A percentile compares a stretch with the other conserved stretches of the same genome.
These are phyloP conservation scores for Escallonia rubra DNA, from an alignment of 129 eudicot species.

Conservation along the genomic window DNA sequence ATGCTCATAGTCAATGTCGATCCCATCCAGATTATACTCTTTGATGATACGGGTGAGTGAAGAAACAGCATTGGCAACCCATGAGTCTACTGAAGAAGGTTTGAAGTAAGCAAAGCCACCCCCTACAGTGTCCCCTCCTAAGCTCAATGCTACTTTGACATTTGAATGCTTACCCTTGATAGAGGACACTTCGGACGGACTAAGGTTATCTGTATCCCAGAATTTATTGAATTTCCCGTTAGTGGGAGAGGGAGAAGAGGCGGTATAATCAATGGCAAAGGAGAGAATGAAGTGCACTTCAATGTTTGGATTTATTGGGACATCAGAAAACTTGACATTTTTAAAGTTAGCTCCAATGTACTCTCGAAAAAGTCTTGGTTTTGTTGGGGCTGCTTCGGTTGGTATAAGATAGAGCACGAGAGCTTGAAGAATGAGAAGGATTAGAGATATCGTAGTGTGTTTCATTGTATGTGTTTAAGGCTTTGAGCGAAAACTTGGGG, in stretches of 20 bases:
- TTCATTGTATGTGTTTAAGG: background rate
- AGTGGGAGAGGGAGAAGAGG: slow-evolving; percentile 24
- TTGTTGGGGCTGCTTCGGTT: background rate
- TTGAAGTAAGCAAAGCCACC: slow-evolving; percentile 21
- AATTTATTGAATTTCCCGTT: slow-evolving; percentile 35
- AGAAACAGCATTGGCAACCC: slow-evolving; percentile 28
- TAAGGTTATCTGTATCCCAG: slow-evolving; percentile 37
- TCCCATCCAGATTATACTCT: slow-evolving; percentile 19
- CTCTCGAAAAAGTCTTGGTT: slow-evolving; percentile 28
- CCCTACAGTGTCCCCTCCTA: slow-evolving; percentile 46
- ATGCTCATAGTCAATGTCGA: slow-evolving; percentile 33
- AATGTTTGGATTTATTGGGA: slow-evolving; percentile 35
- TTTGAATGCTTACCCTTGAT: slow-evolving; percentile 32
- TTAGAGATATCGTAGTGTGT: background rate
- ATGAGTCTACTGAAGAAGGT: slow-evolving; percentile 17
- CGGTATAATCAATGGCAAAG: slow-evolving; percentile 36
- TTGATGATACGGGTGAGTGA: slow-evolving; percentile 20
- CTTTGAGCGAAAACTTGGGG: background rate
- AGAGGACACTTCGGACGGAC: slow-evolving; percentile 24
- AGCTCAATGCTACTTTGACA: slow-evolving; percentile 45
- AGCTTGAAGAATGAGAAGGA: slow-evolving; percentile 4
- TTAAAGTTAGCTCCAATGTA: slow-evolving; percentile 34
- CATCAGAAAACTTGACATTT: slow-evolving; percentile 32
- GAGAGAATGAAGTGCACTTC: slow-evolving; percentile 43
- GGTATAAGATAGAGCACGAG: background rate